phyloP scores from a whole-genome alignment of 2,329 filamentous ascomycete genomes.

The Exophiala lecanii-corni region DNA sequence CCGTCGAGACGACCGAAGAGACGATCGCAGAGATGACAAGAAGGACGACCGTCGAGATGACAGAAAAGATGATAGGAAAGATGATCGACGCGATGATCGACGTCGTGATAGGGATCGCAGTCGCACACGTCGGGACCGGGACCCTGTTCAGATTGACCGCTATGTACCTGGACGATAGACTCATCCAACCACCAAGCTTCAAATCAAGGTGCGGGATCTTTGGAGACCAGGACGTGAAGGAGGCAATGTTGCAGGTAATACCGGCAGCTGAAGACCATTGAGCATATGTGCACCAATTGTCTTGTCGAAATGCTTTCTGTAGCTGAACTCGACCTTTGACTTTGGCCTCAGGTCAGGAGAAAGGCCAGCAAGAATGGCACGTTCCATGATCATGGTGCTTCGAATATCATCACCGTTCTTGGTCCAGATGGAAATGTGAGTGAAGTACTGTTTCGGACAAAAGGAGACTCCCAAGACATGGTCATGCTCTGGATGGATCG shows the following conservation, averaged over 20 bases:
- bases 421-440: conserved; percentile 90
- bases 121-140: conserved; percentile 13
- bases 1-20: conserved; percentile 12
- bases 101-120: conserved; percentile 17
- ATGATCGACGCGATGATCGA: conserved; percentile 9
- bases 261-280: neutral
- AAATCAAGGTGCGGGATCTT: conserved; percentile 5
- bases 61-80: conserved; percentile 8
- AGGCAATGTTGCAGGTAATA: neutral
- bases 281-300: conserved; percentile 49
- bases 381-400: conserved; percentile 70
- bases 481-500: conserved; percentile 60
- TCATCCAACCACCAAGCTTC: neutral
- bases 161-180: conserved; percentile 23
- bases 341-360: conserved; percentile 69
- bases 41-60: conserved; percentile 11
- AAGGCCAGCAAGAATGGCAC: conserved; percentile 68
- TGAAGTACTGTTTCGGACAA: conserved; percentile 81
- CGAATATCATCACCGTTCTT: conserved; percentile 75
- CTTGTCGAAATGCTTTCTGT: conserved; percentile 89
- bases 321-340: conserved; percentile 54
- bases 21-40: conserved; percentile 11
- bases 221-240: neutral
- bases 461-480: conserved; percentile 82
- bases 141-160: conserved; percentile 23